Percentiles rank a stretch among this genome's conserved stretches.
Evolutionary conservation across 2,329 filamentous ascomycete species (phyloP).

Genomic region (Aspergillus quadrilineatus): DNA sequence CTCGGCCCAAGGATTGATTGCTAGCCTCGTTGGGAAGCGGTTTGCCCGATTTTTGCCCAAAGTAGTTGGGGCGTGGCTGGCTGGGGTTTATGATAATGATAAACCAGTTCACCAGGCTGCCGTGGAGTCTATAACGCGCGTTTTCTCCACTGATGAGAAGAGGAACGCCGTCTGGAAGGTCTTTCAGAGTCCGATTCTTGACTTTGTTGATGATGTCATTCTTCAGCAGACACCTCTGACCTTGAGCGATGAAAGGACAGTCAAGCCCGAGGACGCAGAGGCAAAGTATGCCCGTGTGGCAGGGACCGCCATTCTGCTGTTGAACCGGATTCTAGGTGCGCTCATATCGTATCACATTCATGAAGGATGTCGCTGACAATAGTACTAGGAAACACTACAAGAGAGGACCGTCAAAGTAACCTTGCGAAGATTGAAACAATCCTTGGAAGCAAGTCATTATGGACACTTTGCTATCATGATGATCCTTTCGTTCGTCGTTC

Average conservation of each 20-base stretch:
- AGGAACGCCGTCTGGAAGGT: conserved; percentile 71
- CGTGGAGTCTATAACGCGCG: conserved; percentile 69
- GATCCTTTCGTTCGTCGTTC: conserved; percentile 60
- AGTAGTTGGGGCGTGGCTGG: conserved; percentile 85
- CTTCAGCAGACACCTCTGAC: conserved; percentile 74
- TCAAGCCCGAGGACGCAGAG: conserved; percentile 78
- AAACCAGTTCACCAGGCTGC: conserved; percentile 73
- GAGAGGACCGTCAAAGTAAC: conserved; percentile 59
- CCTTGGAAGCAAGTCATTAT: conserved; percentile 62
- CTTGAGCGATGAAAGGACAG: conserved; percentile 83
- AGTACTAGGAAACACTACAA: conserved; percentile 32
- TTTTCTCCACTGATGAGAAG: conserved; percentile 81
- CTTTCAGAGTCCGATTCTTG: conserved; percentile 76
- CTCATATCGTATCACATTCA: not conserved
- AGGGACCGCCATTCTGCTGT: conserved; percentile 57
- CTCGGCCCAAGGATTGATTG: conserved; percentile 64
- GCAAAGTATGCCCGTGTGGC: conserved; percentile 81
- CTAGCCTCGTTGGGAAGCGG: conserved; percentile 67
- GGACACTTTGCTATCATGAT: conserved; percentile 57
- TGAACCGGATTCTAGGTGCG: conserved; percentile 55
- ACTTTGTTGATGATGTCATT: conserved; percentile 77
- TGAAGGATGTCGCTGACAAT: conserved; percentile 16
- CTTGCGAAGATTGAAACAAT: conserved; percentile 63
- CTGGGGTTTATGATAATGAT: conserved; percentile 84
- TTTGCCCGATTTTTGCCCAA: conserved; percentile 77